These are phyloP conservation scores for Dinochytrium kinnereticum DNA, from an alignment of 371 early-diverging fungal genomes.

Conservation along the genomic window DNA sequence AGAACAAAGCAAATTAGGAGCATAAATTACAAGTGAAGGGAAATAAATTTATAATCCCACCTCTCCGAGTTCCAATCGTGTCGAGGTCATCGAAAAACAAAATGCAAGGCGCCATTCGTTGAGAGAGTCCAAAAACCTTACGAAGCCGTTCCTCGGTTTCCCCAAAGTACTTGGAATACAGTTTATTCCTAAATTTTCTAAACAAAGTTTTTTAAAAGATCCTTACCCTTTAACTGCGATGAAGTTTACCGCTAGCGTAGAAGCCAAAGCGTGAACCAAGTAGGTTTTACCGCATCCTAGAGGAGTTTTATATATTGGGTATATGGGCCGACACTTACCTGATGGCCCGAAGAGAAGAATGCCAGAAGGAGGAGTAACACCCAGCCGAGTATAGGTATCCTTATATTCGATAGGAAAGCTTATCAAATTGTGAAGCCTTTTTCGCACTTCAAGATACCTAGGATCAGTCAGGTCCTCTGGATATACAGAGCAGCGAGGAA, in stretches of 20 bases:
- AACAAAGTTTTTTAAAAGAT: not conserved
- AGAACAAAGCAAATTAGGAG: not conserved
- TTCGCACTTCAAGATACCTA: constrained; percentile 69
- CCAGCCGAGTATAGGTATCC: constrained; percentile 66
- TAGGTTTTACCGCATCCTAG: constrained; percentile 86
- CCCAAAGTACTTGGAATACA: constrained; percentile 88
- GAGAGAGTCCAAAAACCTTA: constrained; percentile 82
- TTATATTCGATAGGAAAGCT: constrained; percentile 71
- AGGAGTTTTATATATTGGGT: not conserved
- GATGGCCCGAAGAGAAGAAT: constrained; percentile 86
- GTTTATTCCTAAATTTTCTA: constrained; percentile 75
- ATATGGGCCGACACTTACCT: constrained; percentile 49
- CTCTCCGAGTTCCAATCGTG: constrained; percentile 79
- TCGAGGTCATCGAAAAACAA: constrained; percentile 93
- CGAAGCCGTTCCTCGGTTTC: constrained; percentile 87
- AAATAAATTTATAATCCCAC: constrained; percentile 35
- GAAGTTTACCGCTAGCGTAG: constrained; percentile 74
- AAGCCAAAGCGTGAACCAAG: constrained; percentile 75
- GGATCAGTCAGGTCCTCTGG: not conserved
- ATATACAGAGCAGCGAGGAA: constrained; percentile 7
- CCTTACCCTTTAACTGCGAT: constrained; percentile 75
- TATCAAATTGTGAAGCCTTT: constrained; percentile 73
- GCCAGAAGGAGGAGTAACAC: constrained; percentile 78
- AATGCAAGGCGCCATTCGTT: constrained; percentile 82
- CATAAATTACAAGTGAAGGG: not conserved